Percentiles rank a stretch among this genome's conserved stretches.
phyloP scores from a whole-genome alignment of 352 stramenopile genomes.

The Phytophthora aleatoria region DNA sequence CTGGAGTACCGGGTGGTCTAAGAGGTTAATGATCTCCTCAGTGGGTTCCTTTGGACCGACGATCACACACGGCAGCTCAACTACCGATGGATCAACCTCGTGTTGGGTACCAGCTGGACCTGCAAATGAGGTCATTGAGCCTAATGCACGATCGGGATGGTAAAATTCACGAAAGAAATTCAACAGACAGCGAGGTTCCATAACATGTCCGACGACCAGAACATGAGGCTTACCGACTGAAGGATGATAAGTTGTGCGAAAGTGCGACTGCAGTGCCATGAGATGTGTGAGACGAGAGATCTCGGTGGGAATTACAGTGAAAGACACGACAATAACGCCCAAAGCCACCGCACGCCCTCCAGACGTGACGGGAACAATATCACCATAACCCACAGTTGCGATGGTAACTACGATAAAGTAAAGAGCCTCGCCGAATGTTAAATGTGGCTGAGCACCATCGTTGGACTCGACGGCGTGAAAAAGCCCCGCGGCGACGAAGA shows the following conservation, averaged over 20 bases:
- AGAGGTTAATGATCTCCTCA: slow-evolving; percentile 55
- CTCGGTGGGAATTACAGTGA: slow-evolving; percentile 62
- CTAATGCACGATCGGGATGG: slow-evolving; percentile 56
- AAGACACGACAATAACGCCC: slow-evolving; percentile 60
- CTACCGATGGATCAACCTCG: slow-evolving; percentile 35
- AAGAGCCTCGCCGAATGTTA: slow-evolving; percentile 62
- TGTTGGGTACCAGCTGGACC: slow-evolving; percentile 7
- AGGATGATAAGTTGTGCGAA: slow-evolving; percentile 61
- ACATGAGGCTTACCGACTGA: slow-evolving; percentile 60
- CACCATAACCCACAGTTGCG: slow-evolving; percentile 59
- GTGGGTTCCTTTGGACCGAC: slow-evolving; percentile 56
- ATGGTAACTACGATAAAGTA: slow-evolving; percentile 72
- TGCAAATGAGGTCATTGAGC: slow-evolving; percentile 16
- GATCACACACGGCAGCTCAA: slow-evolving; percentile 56
- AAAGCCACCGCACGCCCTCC: slow-evolving; percentile 45
- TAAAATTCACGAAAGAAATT: slow-evolving; percentile 75
- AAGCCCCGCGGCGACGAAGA: slow-evolving; percentile 65
- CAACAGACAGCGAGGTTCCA: slow-evolving; percentile 51
- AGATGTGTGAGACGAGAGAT: slow-evolving; percentile 58
- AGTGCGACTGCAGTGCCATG: slow-evolving; percentile 68
- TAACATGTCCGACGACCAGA: slow-evolving; percentile 58
- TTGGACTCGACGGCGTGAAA: slow-evolving; percentile 63
- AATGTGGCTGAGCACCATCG: slow-evolving; percentile 20
- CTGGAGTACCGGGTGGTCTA: slow-evolving; percentile 65
- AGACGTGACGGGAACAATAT: slow-evolving; percentile 52